These are phyloP conservation scores for Teratosphaeria pseudoeucalypti DNA, from an alignment of 2,329 filamentous ascomycete species.

Conservation along the genomic window DNA sequence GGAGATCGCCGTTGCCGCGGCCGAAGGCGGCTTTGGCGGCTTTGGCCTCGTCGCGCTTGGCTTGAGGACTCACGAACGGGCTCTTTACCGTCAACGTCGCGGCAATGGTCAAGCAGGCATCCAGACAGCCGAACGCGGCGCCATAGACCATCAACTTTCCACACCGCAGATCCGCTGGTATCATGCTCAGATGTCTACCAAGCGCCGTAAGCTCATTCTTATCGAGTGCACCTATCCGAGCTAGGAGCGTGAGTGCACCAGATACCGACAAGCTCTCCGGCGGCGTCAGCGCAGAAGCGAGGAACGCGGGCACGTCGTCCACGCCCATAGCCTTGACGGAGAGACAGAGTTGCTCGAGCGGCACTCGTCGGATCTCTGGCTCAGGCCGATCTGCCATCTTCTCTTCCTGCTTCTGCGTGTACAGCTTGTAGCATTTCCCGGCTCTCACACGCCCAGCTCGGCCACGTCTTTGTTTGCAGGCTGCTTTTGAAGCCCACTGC, in stretches of 20 bases:
- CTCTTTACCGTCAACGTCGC: slow-evolving; percentile 82
- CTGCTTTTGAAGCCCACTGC: slow-evolving; percentile 87
- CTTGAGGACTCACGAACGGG: slow-evolving; percentile 75
- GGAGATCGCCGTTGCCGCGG: slow-evolving; percentile 67
- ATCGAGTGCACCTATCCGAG: slow-evolving; percentile 79
- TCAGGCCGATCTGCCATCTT: slow-evolving; percentile 84
- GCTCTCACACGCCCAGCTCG: slow-evolving; percentile 87
- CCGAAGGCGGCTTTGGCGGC: slow-evolving; percentile 66
- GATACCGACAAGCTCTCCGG: slow-evolving; percentile 78
- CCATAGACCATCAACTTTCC: slow-evolving; percentile 95
- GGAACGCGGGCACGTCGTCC: slow-evolving; percentile 66
- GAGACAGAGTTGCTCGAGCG: slow-evolving; percentile 85
- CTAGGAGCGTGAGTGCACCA: slow-evolving; percentile 67
- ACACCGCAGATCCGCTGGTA: slow-evolving; percentile 84
- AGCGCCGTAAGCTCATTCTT: slow-evolving; percentile 80
- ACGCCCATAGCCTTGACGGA: slow-evolving; percentile 94
- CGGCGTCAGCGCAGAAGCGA: slow-evolving; percentile 78
- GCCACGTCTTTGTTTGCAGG: slow-evolving; percentile 87
- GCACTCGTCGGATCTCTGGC: slow-evolving; percentile 86
- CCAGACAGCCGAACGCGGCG: slow-evolving; percentile 83
- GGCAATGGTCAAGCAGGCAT: slow-evolving; percentile 78
- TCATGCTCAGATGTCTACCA: slow-evolving; percentile 85
- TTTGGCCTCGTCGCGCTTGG: slow-evolving; percentile 73
- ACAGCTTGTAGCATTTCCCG: slow-evolving; percentile 89
- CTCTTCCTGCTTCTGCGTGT: slow-evolving; percentile 70